phyloP scores from a whole-genome alignment of 441 rosid species.

The Manihot esculenta region DNA sequence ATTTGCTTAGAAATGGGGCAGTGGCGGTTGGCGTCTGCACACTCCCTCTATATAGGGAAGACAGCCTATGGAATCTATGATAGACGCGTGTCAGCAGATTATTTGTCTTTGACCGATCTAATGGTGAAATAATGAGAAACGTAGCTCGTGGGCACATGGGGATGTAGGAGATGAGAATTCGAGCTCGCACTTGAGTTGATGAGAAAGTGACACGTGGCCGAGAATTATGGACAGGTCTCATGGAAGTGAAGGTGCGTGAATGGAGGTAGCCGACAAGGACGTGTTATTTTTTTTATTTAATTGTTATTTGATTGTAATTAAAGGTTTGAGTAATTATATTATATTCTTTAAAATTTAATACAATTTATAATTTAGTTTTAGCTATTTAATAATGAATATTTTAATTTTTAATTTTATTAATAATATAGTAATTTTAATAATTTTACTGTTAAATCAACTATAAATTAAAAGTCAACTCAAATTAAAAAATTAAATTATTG shows the following conservation, averaged over 20 bases:
- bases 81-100: slow-evolving; percentile 34
- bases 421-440: too few species aligned
- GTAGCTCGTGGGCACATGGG: slow-evolving; percentile 17
- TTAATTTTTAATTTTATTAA: too few species aligned
- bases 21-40: neutral
- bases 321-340: too few species aligned
- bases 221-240: slow-evolving; percentile 27
- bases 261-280: slow-evolving; percentile 38
- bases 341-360: too few species aligned
- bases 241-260: slow-evolving; percentile 36
- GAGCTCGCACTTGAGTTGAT: neutral
- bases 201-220: slow-evolving; percentile 34
- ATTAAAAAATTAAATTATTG: too few species aligned
- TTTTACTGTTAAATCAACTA: too few species aligned
- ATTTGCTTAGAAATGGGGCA: neutral
- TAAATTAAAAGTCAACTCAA: too few species aligned
- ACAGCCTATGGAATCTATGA: neutral
- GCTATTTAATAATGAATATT: too few species aligned
- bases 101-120: neutral
- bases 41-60: slow-evolving; percentile 9
- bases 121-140: neutral
- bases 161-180: slow-evolving; percentile 8
- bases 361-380: too few species aligned
- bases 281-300: too few species aligned
- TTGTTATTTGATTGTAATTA: too few species aligned